Percentiles rank a stretch among this genome's conserved stretches.
phyloP scores from a whole-genome alignment of 768 basidiomycete species.

The Suillus clintonianus region DNA sequence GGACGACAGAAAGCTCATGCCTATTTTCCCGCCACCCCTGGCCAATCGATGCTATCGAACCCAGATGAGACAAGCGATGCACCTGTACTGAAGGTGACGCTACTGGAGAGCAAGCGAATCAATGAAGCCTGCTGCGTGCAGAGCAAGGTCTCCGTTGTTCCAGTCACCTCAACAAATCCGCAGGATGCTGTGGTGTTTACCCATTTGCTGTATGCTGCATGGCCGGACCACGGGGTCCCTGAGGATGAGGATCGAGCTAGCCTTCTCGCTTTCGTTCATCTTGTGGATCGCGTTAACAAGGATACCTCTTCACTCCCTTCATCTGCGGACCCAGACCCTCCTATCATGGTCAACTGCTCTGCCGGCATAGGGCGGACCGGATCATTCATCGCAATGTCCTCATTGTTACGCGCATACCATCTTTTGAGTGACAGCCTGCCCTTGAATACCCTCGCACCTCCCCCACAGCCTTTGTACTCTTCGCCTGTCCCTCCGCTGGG shows the following conservation, averaged over 20 bases:
- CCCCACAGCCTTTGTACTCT: constrained; percentile 25
- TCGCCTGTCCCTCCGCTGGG: constrained; percentile 59
- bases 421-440: constrained; percentile 39
- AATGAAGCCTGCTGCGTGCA: constrained; percentile 60
- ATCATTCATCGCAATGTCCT: constrained; percentile 79
- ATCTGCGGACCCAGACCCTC: constrained; percentile 58
- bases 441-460: constrained; percentile 27
- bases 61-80: constrained; percentile 46
- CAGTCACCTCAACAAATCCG: constrained; percentile 29
- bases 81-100: constrained; percentile 57
- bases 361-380: constrained; percentile 89
- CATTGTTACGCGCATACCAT: constrained; percentile 65
- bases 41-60: constrained; percentile 47
- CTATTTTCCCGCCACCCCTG: constrained; percentile 70
- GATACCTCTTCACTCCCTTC: constrained; percentile 34
- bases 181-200: constrained; percentile 53
- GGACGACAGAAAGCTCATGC: constrained; percentile 73
- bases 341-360: constrained; percentile 81
- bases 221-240: constrained; percentile 90
- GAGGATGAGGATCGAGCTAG: constrained; percentile 56
- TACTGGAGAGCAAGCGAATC: constrained; percentile 47
- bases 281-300: constrained; percentile 67
- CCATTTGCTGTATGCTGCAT: constrained; percentile 72
- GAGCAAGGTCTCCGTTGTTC: constrained; percentile 59
- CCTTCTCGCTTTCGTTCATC: constrained; percentile 59